Percentiles rank a stretch among this genome's conserved stretches.
phyloP scores from a whole-genome alignment of 2,329 filamentous ascomycete species.

The Daldinia sp. region DNA sequence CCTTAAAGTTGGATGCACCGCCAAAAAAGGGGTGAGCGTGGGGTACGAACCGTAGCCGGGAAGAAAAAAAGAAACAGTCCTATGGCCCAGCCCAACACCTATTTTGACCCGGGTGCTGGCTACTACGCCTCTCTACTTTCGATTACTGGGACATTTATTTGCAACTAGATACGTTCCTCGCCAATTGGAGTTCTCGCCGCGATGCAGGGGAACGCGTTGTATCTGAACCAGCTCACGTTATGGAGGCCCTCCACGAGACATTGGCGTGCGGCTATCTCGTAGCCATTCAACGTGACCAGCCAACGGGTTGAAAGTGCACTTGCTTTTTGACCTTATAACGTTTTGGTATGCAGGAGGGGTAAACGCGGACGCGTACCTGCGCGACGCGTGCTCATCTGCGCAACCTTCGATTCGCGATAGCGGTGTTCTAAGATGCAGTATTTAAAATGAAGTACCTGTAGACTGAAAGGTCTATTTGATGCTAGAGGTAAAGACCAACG shows the following conservation, averaged over 20 bases:
- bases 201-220: background rate
- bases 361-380: background rate
- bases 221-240: background rate
- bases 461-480: background rate
- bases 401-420: too few relatives aligned
- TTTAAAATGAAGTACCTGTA: background rate
- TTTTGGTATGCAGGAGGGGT: background rate
- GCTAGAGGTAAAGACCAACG: background rate
- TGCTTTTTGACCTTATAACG: background rate
- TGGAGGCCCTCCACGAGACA: background rate
- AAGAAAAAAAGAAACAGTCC: background rate
- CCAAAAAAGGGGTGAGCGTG: conserved; percentile 29
- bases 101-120: background rate
- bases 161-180: background rate
- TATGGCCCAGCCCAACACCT: background rate
- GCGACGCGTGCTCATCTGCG: background rate
- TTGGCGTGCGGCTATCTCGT: background rate
- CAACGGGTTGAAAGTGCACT: background rate
- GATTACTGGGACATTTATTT: background rate
- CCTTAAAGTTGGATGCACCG: conserved; percentile 34
- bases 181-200: background rate
- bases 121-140: conserved; percentile 1
- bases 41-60: too few relatives aligned
- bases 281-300: background rate
- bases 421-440: background rate